Base-by-base conservation (phyloP, 1,284 basidiomycete species). In the Boletus nobilissimus region DNA sequence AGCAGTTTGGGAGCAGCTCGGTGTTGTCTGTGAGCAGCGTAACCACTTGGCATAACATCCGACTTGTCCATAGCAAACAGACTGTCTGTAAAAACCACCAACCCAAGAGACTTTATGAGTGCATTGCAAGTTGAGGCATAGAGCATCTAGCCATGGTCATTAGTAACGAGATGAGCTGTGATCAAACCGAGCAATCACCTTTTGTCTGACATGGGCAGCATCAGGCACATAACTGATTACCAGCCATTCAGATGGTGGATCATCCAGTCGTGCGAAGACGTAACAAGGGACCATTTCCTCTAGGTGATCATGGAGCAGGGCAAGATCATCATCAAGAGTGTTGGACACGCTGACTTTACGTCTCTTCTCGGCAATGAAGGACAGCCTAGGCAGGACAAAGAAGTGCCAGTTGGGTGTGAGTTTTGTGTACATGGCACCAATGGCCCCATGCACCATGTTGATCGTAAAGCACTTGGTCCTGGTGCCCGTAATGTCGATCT, bases 101-200 rank as follows among this genome's bases (percentile, higher is more conserved):
- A 94, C 65, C 96, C 96, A 3, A 97, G 90, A 10, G 91, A 89
- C 85, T 93, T 96, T 67, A 94, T 89, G 34, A 97, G 89, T 14
- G 94, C 91, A 39, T 90, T 89, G 71, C 96, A 92, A 2, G 94
- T 94, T 3, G 96, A 94, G n/a, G 97, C 97, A 85, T 97, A 97
- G 40, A 98, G 89, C 97, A 97, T 98, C 95, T 98, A 78, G 54
- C n/a, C 51, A 73, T 14, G 43, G 64, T 65, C 43, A 36, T 54
- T 46, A 72, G 74, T 18, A 32, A 57, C 19, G 66, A 11, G 66
- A 62, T 29, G 43, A n/a, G 34, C 4, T 63, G 29, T 6, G 57
- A 32, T 71, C 66, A 62, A 51, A 57, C 71, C 36, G 9, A 66
- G 40, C 29, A 13, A 46, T 74, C 81, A 93, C 95, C 91, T 96